Base-by-base conservation (phyloP, 2,329 filamentous ascomycete species). In the Exophiala alcalophila region DNA sequence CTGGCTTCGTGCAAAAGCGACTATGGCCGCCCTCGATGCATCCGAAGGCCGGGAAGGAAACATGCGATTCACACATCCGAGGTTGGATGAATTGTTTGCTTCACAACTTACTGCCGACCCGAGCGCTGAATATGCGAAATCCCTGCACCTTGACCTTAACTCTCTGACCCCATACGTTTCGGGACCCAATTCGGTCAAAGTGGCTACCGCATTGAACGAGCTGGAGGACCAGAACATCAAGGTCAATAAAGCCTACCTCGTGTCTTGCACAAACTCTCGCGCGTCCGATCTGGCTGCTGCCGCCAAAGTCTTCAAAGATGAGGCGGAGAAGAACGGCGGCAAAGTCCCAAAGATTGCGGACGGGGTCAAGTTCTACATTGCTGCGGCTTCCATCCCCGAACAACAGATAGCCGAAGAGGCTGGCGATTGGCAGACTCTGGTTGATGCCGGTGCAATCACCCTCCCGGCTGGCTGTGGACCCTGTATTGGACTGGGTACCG, bases 151-250 rank as follows among this genome's bases (percentile, higher is more conserved):
- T 5, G 80, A 95, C 61, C 76, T 96, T 1, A 86, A 84, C 0
- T 90, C 87, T 0, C 75, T 96, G 0, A 84, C 86, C 0, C 90
- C 90, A 0, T 90, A 85, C 43, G 81, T 96, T 7, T 76, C 89
- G 0, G 90, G 91, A 0, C 91, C 91, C 1, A 95, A 96, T 67
- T 90, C 85, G 0, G 88, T 95, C 59, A 96, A 96, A 65, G 70
- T 95, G 0, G 81, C 84, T 0, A 94, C 83, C 0, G 87, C 91
- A 0, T 65, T 97, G 1, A 67, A 71, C 4, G 80, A 91, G 21
- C 77, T 97, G 1, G 83, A 84, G 56, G 61, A 76, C 0, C 72
- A 91, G 60, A 68, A 85, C 52, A 94, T 97, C 62, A 75, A 78
- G 34, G 65, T 97, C 15, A 69, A 96, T 69, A 88, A 85, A 60